A percentile compares a stretch with the other conserved stretches of the same genome.
These are phyloP conservation scores for Vitis riparia DNA, from an alignment of 164 flowering plant species.

Conservation along the genomic window DNA sequence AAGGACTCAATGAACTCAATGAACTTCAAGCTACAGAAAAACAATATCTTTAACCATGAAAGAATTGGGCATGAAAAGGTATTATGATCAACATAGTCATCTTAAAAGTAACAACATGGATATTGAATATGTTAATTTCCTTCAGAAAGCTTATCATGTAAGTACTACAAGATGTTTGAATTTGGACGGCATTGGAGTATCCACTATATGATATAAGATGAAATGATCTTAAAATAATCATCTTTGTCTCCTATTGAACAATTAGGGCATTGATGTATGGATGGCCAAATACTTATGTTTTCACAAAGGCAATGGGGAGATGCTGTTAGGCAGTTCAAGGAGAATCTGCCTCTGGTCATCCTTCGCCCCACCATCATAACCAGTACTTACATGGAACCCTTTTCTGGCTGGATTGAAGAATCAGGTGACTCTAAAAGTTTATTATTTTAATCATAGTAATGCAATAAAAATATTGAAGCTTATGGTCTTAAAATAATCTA, in stretches of 20 bases:
- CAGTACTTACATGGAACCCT: constrained; percentile 55
- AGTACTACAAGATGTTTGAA: no score
- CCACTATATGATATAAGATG: background rate
- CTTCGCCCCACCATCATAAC: constrained; percentile 55
- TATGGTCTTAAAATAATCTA: background rate
- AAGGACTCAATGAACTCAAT: constrained; percentile 41
- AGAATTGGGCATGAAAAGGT: constrained; percentile 66
- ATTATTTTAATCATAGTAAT: background rate
- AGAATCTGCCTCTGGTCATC: constrained; percentile 36
- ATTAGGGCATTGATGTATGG: constrained; percentile 40
- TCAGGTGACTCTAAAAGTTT: constrained; percentile 26
- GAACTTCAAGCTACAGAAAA: constrained; percentile 22
- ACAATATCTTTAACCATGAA: constrained; percentile 40
- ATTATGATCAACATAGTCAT: background rate
- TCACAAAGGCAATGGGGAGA: constrained; percentile 63
- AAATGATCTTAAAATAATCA: no score
- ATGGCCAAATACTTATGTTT: constrained; percentile 55
- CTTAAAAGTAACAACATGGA: no score
- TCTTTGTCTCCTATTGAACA: no score
- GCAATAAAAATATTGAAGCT: background rate
- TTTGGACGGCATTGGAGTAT: background rate
- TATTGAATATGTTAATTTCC: no score
- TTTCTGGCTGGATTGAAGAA: constrained; percentile 64
- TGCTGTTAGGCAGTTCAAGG: constrained; percentile 35
- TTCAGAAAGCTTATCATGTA: no score